These are phyloP conservation scores for Vaccinium macrocarpon DNA, from an alignment of 148 eudicot genomes.

Conservation along the genomic window DNA sequence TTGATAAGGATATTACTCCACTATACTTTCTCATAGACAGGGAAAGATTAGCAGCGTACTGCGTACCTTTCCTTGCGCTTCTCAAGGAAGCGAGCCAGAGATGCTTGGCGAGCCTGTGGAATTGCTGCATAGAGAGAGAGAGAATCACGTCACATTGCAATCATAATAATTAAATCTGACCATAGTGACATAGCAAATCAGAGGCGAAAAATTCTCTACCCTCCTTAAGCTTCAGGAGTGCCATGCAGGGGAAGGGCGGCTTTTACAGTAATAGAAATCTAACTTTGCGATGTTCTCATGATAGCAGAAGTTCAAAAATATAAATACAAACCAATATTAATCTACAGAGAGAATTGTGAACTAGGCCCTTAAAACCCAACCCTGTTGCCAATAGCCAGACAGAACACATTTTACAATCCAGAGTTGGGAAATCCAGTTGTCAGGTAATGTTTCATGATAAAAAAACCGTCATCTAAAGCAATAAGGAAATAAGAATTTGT, in stretches of 20 bases:
- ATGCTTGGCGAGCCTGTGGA: constrained; percentile 64
- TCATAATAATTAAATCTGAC: not conserved
- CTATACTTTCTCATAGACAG: not conserved
- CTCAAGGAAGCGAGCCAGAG: constrained; percentile 61
- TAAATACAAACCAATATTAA: not conserved
- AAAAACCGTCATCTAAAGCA: not conserved
- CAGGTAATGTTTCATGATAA: not conserved
- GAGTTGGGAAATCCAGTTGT: not conserved
- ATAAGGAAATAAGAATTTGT: not conserved
- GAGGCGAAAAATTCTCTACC: not conserved
- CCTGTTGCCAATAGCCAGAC: not conserved
- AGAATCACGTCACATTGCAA: not conserved
- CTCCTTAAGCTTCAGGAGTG: not conserved
- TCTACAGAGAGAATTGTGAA: not conserved
- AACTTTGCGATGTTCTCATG: not conserved
- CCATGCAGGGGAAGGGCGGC: not conserved
- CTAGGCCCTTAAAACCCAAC: not conserved
- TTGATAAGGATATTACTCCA: not conserved
- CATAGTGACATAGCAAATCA: not conserved
- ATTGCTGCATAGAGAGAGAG: constrained; percentile 39
- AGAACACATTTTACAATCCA: not conserved
- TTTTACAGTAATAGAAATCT: not conserved
- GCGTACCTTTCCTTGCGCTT: constrained; percentile 66
- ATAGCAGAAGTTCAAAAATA: not conserved
- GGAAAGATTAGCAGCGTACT: constrained; percentile 32